These are phyloP conservation scores for Orbilia oligospora DNA, from an alignment of 2,329 filamentous ascomycete genomes.

Conservation along the genomic window DNA sequence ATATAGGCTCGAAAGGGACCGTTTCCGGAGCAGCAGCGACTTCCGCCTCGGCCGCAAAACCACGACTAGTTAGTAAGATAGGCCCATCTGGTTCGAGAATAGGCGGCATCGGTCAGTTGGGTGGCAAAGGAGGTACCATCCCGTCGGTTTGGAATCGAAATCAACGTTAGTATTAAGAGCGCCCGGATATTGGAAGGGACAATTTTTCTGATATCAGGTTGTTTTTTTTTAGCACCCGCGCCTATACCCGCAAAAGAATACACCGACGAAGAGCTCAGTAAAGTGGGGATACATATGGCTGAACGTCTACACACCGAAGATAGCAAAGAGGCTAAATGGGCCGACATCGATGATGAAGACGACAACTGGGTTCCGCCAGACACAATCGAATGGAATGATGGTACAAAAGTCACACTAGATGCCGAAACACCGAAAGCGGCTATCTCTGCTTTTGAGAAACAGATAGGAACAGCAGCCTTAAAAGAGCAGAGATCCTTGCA, in stretches of 20 bases:
- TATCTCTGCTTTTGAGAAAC: slow-evolving; percentile 61
- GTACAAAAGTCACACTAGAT: slow-evolving; percentile 83
- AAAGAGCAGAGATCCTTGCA: slow-evolving; percentile 62
- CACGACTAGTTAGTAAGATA: slow-evolving; percentile 63
- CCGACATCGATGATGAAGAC: slow-evolving; percentile 89
- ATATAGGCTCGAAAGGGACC: slow-evolving; percentile 51
- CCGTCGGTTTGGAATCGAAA: slow-evolving; percentile 85
- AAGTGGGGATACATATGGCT: slow-evolving; percentile 88
- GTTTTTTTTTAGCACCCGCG: slow-evolving; percentile 70
- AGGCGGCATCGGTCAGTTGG: slow-evolving; percentile 51
- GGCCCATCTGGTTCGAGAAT: slow-evolving; percentile 60
- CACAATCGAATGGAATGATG: slow-evolving; percentile 88
- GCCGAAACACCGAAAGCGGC: slow-evolving; percentile 71
- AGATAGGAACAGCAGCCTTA: slow-evolving; percentile 58
- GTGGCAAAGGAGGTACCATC: slow-evolving; percentile 59
- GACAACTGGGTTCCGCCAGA: slow-evolving; percentile 85
- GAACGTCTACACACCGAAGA: slow-evolving; percentile 83
- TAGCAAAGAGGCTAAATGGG: slow-evolving; percentile 84
- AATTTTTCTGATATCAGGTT: not conserved
- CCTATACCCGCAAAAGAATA: slow-evolving; percentile 81
- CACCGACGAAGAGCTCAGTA: slow-evolving; percentile 87
- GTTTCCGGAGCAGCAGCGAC: slow-evolving; percentile 30
- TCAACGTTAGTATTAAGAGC: slow-evolving; percentile 73
- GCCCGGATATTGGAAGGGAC: not conserved
- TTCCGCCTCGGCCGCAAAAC: slow-evolving; percentile 60